phyloP scores from a whole-genome alignment of 164 flowering plant genomes.

The Aristolochia californica region DNA sequence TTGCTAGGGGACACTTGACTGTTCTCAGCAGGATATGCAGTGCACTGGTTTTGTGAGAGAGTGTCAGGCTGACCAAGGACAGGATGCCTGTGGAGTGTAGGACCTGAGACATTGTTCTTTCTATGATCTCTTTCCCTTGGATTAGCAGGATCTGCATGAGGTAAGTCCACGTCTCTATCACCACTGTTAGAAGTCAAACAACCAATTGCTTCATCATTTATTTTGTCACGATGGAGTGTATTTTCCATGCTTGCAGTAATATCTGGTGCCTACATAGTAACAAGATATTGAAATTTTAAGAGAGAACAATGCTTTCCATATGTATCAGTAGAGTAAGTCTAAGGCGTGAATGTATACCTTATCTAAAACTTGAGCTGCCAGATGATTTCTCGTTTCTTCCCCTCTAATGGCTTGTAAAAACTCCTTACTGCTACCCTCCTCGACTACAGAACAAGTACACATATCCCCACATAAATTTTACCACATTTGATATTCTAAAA shows the following conservation, averaged over 20 bases:
- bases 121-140: conserved; percentile 2
- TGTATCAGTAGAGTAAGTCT: background rate
- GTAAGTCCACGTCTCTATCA: background rate
- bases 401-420: background rate
- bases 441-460: conserved; percentile 6
- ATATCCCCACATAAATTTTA: conserved; percentile 1
- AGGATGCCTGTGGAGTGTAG: conserved; percentile 1
- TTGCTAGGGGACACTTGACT: conserved; percentile 10
- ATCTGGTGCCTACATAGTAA: conserved; percentile 13
- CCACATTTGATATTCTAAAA: background rate
- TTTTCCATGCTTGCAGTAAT: background rate
- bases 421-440: background rate
- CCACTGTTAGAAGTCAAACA: conserved; percentile 5
- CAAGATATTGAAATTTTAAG: background rate
- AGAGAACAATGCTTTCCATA: background rate
- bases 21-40: conserved; percentile 12
- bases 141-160: background rate
- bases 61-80: conserved; percentile 4
- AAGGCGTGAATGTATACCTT: background rate
- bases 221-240: conserved; percentile 5
- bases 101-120: conserved; percentile 2
- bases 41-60: conserved; percentile 1
- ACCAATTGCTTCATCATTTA: conserved; percentile 13
- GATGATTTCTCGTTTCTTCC: no score
- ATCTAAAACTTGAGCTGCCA: no score